Evolutionary conservation across 2,329 filamentous ascomycete genomes (phyloP), one percentile per base, ranked within the genome.

Genomic region (Nemania serpens): DNA sequence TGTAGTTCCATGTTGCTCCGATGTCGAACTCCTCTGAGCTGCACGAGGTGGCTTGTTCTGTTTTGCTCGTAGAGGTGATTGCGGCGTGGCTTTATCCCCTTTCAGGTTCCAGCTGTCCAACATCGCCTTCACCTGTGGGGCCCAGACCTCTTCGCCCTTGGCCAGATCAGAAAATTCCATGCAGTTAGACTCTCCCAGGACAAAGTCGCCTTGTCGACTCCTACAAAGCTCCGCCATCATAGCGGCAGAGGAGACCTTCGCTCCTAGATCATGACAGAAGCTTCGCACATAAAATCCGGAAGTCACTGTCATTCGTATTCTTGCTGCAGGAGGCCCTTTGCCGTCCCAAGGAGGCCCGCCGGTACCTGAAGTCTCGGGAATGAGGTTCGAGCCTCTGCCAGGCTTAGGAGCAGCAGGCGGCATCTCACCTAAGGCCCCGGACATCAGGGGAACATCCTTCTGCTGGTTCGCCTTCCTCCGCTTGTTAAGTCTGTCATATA

Each of bases 211-310:
- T 76, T 99, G 95, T 54, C 90, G 86, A 3, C 87, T 90, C 56
- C 95, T 88, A 58, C 90, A 84, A 18, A 99, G 84, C 68, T 90
- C 88, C 20, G 91, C 87, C 94, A 99, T 98, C 66, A 95, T 82
- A 36, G 85, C 95, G 22, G 91, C 87, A 12, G 92, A 96, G 54
- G 85, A 87, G 13, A 97, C 82, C 68, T 91, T 92, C 66, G 88
- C 81, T 20, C 94, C 95, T 3, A 99, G 83, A 71, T 99, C 95
- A 73, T 98, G 93, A 69, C 92, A 93, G 68, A 99, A 87, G 59
- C 91, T 96, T 64, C 95, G 90, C 13, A 99, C 93, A 75, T 99
- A 99, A 81, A 97, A 99, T 41, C 95, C 95, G 0, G 93, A 96
- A 1, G 93, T 93, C 53, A 97, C 94, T 0, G 91, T 96, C 86